Evolutionary conservation across 2,329 filamentous ascomycete species (phyloP).

Genomic region (Helotiales sp.): DNA sequence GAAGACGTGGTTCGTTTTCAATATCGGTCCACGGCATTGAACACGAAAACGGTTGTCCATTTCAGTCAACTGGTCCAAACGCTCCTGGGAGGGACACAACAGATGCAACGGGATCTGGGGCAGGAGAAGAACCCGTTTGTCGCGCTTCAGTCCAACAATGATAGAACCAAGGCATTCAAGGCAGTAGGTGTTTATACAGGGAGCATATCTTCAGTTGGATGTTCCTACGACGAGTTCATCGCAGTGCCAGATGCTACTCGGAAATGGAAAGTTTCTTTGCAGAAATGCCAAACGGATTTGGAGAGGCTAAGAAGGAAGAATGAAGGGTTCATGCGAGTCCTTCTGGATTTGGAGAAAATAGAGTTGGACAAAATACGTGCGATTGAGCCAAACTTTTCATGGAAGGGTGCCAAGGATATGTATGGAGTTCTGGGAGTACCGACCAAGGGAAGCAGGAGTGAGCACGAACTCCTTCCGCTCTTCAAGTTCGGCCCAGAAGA

Average conservation of each 20-base stretch:
- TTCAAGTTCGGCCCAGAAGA: constrained; percentile 5
- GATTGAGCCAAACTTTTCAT: background rate
- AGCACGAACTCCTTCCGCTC: background rate
- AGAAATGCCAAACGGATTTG: constrained; percentile 8
- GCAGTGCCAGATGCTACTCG: constrained; percentile 9
- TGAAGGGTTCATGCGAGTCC: constrained; percentile 10
- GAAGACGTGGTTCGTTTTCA: constrained; percentile 25
- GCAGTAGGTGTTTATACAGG: background rate
- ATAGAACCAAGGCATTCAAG: constrained; percentile 3
- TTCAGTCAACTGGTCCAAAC: constrained; percentile 22
- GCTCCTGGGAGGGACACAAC: background rate
- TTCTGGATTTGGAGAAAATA: constrained; percentile 7
- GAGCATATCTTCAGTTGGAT: constrained; percentile 14
- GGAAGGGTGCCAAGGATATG: constrained; percentile 4
- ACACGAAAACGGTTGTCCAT: constrained; percentile 13
- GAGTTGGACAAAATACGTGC: constrained; percentile 3
- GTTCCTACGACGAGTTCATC: constrained; percentile 17
- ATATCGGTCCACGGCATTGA: background rate
- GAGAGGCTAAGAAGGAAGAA: constrained; percentile 11
- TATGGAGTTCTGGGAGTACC: background rate
- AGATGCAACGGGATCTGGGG: constrained; percentile 5
- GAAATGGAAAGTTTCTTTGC: constrained; percentile 9
- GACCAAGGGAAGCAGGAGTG: background rate
- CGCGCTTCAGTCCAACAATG: background rate
- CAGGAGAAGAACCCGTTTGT: background rate